phyloP scores from a whole-genome alignment of 1,284 basidiomycete genomes.

The Rhodotorula sp. region DNA sequence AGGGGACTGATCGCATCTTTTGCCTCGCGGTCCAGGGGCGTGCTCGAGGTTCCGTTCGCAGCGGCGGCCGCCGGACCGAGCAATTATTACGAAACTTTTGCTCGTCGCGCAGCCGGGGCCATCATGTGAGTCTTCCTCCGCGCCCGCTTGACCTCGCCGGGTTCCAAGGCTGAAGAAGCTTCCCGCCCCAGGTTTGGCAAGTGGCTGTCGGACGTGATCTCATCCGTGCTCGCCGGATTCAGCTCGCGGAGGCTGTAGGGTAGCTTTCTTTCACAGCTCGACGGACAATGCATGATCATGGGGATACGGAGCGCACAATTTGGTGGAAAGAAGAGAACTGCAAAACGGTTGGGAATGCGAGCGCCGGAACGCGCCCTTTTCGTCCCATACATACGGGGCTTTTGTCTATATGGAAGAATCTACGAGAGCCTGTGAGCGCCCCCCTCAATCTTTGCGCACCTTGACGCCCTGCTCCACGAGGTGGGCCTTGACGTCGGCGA shows the following conservation, averaged over 20 bases:
- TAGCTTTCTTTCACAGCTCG: background rate
- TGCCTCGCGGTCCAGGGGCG: slow-evolving; percentile 18
- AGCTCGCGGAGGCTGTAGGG: background rate
- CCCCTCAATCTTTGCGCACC: slow-evolving; percentile 20
- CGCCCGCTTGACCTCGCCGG: too few relatives aligned
- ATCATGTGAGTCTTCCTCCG: slow-evolving; percentile 23
- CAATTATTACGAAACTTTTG: slow-evolving; percentile 27
- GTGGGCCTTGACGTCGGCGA: slow-evolving; percentile 53
- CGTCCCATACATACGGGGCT: too few relatives aligned
- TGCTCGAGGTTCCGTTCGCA: slow-evolving; percentile 28
- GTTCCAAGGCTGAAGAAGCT: too few relatives aligned
- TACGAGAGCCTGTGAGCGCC: background rate
- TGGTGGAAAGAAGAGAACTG: background rate
- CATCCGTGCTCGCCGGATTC: background rate
- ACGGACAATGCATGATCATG: too few relatives aligned
- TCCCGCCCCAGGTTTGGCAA: background rate
- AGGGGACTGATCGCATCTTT: too few relatives aligned
- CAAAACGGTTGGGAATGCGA: too few relatives aligned
- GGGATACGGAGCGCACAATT: too few relatives aligned
- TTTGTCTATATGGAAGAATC: background rate
- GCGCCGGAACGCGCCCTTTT: background rate
- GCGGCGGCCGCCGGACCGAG: background rate
- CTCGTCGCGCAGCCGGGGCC: slow-evolving; percentile 10
- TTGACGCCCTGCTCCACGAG: slow-evolving; percentile 41
- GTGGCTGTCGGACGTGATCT: background rate